Conservation (phyloP, 2,329 filamentous ascomycete genomes). For the Rutstroemia sp. region DNA sequence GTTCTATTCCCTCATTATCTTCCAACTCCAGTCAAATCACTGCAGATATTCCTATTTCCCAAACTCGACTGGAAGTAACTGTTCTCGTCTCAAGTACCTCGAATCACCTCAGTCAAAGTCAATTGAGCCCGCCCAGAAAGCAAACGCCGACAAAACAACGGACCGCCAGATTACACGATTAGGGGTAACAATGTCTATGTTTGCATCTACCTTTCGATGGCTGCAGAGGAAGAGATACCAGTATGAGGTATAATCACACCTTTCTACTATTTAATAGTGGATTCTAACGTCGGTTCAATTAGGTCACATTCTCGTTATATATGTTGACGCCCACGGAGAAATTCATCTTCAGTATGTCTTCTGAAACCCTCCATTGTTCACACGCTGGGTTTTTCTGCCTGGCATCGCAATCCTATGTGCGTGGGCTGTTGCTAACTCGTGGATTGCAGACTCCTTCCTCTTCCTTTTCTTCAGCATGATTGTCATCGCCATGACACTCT, state of each 20-base stretch:
- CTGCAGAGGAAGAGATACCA: conserved; percentile 94
- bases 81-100: neutral
- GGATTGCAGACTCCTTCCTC: conserved; percentile 70
- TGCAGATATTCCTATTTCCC: neutral
- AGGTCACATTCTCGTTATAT: conserved; percentile 93
- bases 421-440: conserved; percentile 1
- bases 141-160: neutral
- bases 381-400: neutral
- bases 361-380: neutral
- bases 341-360: conserved; percentile 81
- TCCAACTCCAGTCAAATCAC: neutral
- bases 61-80: neutral
- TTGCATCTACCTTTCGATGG: conserved; percentile 60
- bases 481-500: conserved; percentile 78
- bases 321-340: conserved; percentile 97
- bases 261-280: neutral
- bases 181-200: conserved; percentile 25
- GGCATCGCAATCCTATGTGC: neutral
- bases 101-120: neutral
- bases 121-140: neutral
- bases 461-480: conserved; percentile 86
- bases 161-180: neutral
- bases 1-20: neutral
- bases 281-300: conserved; percentile 62
- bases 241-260: conserved; percentile 53